Base-by-base conservation (phyloP, 768 basidiomycete genomes). In the Galerina sulciceps region DNA sequence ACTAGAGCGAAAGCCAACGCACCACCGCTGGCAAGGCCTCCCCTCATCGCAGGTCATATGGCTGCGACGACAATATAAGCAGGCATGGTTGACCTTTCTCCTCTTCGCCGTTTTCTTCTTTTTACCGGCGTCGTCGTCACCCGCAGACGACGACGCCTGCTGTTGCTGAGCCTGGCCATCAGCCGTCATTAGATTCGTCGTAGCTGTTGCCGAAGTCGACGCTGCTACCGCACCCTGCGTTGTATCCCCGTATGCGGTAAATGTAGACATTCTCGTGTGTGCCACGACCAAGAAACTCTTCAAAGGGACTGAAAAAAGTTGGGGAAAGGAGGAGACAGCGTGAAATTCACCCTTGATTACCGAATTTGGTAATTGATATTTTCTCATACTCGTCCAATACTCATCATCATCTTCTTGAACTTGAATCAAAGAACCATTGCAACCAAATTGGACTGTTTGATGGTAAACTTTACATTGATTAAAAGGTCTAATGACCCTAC, bases 41-140 rank as follows among this genome's bases (percentile, higher is more conserved):
- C 91, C 90, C 67, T 93, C 92, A 69, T 93, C 92, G 76, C 92
- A 93, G 8, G 90, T 92, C 91, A 94, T 92, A 84, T 92, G 91
- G 79, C 92, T 94, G 59, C 93, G 80, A 70, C 94, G 82, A 75
- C 94, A 97, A 73, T 96, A 97, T 42, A 97, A 77, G 71, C 94
- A 97, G 5, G 95, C 94, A 76, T 95, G 93, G 72, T 93, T 93
- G 58, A 93, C 92, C 72, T 95, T 95, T 55, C 92, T 78, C 61
- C 93, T 77, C 75, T 91, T 92, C 10, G 85, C 67, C 15, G 76
- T 73, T 66, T 84, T 83, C 73, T 82, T 80, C 67, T 80, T 80
- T 65, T 78, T 80, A 2, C 74, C 73, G 10, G 62, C 68, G 43
- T 77, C 78, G 23, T 79, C 77, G 59, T 66, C 77, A 15, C 46